These are phyloP conservation scores for Leptodermis oblonga DNA, from an alignment of 257 asterid genomes.

Conservation along the genomic window DNA sequence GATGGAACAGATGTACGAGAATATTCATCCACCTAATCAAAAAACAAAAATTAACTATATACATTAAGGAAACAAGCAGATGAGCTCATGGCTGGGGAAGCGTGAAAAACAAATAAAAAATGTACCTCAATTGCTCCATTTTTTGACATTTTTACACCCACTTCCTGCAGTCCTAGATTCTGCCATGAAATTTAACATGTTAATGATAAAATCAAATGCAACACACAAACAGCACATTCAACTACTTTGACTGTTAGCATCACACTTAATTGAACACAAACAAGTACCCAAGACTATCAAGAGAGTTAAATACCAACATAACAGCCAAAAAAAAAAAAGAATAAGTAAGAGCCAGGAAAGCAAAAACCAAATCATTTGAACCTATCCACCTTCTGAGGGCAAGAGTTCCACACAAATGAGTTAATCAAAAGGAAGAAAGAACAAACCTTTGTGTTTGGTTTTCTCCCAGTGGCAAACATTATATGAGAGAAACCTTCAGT, in stretches of 20 bases:
- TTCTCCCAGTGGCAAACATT: constrained; percentile 96
- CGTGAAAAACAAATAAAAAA: not conserved
- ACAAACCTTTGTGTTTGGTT: constrained; percentile 75
- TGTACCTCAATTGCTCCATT: constrained; percentile 88
- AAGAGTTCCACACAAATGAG: not conserved
- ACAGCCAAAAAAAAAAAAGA: not conserved
- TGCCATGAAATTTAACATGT: constrained; percentile 30
- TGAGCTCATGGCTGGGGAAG: not conserved
- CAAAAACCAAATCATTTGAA: not conserved
- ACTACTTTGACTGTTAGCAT: constrained; percentile 10
- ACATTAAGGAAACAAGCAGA: not conserved
- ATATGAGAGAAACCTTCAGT: constrained; percentile 83
- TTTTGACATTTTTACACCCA: constrained; percentile 74
- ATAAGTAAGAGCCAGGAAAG: not conserved
- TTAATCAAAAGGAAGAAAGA: not conserved
- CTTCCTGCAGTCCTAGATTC: constrained; percentile 86
- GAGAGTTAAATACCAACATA: not conserved
- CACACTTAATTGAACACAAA: not conserved
- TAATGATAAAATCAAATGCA: constrained; percentile 9
- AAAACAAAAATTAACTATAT: constrained; percentile 2
- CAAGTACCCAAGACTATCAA: not conserved
- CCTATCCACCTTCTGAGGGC: not conserved
- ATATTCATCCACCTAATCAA: constrained; percentile 73
- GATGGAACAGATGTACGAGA: constrained; percentile 90
- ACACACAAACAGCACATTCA: constrained; percentile 16